Base-by-base conservation (phyloP, 176 grass and related monocot species). In the Puccinellia tenuiflora region DNA sequence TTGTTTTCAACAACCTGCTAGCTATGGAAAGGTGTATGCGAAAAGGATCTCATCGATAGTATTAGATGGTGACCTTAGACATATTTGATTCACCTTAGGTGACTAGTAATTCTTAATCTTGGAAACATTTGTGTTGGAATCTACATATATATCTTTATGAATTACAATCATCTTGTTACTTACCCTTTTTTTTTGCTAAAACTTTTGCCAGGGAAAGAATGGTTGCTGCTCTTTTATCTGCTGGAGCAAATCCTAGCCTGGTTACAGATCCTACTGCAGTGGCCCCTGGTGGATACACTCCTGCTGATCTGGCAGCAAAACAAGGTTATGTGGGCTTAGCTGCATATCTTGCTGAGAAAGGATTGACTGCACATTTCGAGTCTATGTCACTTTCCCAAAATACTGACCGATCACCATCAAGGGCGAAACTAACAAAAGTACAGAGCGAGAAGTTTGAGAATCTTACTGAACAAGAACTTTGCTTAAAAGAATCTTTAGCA, bases 241-340 rank as follows among this genome's bases (percentile, higher is more conserved):
- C 89, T 75, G 93, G 96, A 83, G 93, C 96, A 88, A 96, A 99
- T 86, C 93, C 96, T 88, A 96, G 89, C 74, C 88, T 99, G 86
- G 96, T 96, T 56, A 93, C 96, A 69, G 93, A 99, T 86, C 96
- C 96, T 80, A 96, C 83, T 67, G 30, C 81, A 17, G 81, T 76
- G 34, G 83, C 0, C 73, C 93, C 77, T 84, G 96, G 85, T 90
- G 96, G 96, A 73, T 50, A 12, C 53, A 99, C 85, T 24, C 91
- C 93, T 91, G 87, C 91, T 76, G 96, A 99, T 80, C 78, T 99
- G 45, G 96, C 96, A 87, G 90, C 83, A 71, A 87, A 42, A 70
- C 80, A 93, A 87, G 92, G 92, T 45, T 99, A 85, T 85, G 89
- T 93, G 85, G 96, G 96, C 75, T 63, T 99, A 91, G 91, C 96